Conservation (phyloP, 306 rosid genomes). For the Cicer yamashitae region DNA sequence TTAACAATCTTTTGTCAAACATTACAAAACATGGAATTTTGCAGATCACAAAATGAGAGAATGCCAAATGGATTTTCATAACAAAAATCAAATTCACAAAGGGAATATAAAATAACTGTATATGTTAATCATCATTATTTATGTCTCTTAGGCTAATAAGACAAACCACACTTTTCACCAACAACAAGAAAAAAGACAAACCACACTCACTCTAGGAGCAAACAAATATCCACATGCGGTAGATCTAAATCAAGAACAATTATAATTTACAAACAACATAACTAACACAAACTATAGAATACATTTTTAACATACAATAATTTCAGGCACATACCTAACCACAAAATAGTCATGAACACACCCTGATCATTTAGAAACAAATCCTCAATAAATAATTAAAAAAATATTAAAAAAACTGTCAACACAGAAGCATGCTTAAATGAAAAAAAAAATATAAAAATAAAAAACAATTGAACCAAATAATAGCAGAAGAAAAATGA, state of each 20-base stretch:
- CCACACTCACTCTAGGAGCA: conserved; percentile 10
- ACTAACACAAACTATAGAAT: conserved; percentile 10
- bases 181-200: background rate
- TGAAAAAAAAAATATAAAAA: background rate
- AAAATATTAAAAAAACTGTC: background rate
- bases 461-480: conserved; percentile 14
- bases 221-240: conserved; percentile 24
- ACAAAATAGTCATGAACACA: background rate
- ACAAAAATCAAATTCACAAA: conserved; percentile 8
- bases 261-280: conserved; percentile 35
- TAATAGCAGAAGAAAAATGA: conserved; percentile 8
- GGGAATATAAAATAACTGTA: background rate
- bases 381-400: conserved; percentile 10
- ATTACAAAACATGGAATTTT: background rate
- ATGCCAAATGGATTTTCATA: background rate
- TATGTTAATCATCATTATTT: background rate
- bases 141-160: conserved; percentile 4
- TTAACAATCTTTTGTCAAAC: background rate
- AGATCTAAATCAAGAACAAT: conserved; percentile 43
- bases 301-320: background rate
- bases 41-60: conserved; percentile 12
- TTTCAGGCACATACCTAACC: background rate
- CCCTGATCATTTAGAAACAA: background rate
- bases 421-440: background rate
- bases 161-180: conserved; percentile 17